These are phyloP conservation scores for Pseudocercospora fijiensis DNA, from an alignment of 2,329 filamentous ascomycete genomes.

Conservation along the genomic window DNA sequence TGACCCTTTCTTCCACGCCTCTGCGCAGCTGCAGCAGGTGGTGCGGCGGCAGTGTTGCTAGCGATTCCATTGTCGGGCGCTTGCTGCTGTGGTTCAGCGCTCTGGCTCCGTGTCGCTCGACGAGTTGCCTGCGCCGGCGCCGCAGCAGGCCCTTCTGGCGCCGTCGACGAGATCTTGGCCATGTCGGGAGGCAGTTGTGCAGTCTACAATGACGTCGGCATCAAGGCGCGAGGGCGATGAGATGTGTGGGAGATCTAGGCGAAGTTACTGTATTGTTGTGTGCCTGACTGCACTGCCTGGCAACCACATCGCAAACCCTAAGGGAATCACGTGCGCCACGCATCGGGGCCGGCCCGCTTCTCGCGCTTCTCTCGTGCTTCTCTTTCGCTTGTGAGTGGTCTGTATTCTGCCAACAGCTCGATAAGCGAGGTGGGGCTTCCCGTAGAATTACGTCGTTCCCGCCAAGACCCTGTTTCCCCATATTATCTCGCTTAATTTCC, in stretches of 20 bases:
- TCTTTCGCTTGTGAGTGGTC: too few relatives aligned
- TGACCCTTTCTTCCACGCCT: slow-evolving; percentile 4
- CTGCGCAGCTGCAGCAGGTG: background rate
- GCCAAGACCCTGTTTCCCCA: too few relatives aligned
- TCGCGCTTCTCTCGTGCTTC: too few relatives aligned
- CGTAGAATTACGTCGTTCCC: too few relatives aligned
- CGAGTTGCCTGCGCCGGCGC: slow-evolving; percentile 11
- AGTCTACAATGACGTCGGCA: background rate
- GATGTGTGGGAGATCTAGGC: background rate
- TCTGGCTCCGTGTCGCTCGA: slow-evolving; percentile 13
- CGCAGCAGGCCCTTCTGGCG: slow-evolving; percentile 2
- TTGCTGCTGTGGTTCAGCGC: slow-evolving; percentile 13
- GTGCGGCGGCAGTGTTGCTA: background rate
- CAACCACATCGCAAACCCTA: background rate
- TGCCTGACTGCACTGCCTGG: background rate
- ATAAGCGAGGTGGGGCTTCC: too few relatives aligned
- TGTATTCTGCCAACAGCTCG: too few relatives aligned
- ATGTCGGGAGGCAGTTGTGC: background rate
- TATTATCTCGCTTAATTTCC: too few relatives aligned
- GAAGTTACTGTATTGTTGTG: background rate
- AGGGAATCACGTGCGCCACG: background rate
- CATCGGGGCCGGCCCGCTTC: background rate
- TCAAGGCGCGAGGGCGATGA: background rate
- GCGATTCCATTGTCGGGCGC: background rate
- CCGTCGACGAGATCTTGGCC: slow-evolving; percentile 15